A percentile compares a stretch with the other conserved stretches of the same genome.
Evolutionary conservation across 257 asterid genomes (phyloP).

Genomic region (Jaltomata sinuosa): DNA sequence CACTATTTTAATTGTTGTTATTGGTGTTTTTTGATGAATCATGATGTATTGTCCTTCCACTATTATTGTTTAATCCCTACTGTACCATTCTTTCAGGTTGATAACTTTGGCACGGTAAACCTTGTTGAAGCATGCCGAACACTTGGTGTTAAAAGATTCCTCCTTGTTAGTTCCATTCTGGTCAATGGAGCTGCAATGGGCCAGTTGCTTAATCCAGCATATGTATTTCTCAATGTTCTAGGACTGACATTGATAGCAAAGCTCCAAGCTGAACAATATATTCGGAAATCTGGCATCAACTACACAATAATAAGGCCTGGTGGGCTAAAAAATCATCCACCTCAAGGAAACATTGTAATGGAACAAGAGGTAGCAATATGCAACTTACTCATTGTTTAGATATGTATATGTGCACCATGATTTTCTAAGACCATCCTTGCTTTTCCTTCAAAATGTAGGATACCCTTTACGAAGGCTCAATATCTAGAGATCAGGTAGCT

Average conservation of each 20-base stretch:
- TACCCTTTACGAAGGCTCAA: constrained; percentile 75
- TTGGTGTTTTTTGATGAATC: background rate
- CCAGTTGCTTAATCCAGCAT: constrained; percentile 78
- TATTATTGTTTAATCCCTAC: background rate
- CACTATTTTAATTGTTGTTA: background rate
- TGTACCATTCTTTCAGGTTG: constrained; percentile 43
- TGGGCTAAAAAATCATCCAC: constrained; percentile 79
- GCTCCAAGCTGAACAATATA: constrained; percentile 87
- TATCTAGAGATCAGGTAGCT: constrained; percentile 92
- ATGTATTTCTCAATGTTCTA: constrained; percentile 79
- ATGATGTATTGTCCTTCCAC: background rate
- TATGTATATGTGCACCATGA: background rate
- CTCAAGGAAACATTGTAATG: constrained; percentile 80
- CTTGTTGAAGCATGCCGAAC: constrained; percentile 92
- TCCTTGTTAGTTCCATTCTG: constrained; percentile 82
- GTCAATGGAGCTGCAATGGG: constrained; percentile 99
- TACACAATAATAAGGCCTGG: constrained; percentile 95
- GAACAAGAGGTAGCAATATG: constrained; percentile 67
- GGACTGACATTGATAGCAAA: constrained; percentile 85
- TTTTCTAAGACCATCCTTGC: background rate
- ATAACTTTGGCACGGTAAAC: constrained; percentile 87
- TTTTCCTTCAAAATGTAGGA: constrained; percentile 31
- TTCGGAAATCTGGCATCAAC: constrained; percentile 87
- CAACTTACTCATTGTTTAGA: background rate
- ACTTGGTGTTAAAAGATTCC: constrained; percentile 62